Base-by-base conservation (phyloP, 169 alveolate species). In the Eimeria mitis region DNA sequence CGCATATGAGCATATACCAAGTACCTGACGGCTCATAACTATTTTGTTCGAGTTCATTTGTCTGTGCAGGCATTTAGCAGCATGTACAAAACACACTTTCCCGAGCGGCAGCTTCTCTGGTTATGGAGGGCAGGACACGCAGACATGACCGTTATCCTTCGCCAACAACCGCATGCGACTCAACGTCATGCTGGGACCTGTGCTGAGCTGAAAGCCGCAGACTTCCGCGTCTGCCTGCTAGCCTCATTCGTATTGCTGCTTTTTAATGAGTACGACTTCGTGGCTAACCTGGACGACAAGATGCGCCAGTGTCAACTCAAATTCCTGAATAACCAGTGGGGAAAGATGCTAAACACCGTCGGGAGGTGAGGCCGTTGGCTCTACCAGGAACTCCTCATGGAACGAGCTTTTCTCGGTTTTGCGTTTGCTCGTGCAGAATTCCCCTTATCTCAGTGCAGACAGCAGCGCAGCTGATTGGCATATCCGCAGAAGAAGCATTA, bases 91-190 rank as follows among this genome's bases (percentile, higher is more conserved):
- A 56, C 94, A 14, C 94, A 87, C 31, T 87, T 87, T 16, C 94
- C 94, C 5, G 94, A 87, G 63, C 61, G 94, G 63, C 71, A 87
- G 83, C 94, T 87, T 42, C 44, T 25, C 21, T 87, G 94, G 94
- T 83, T 87, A 61, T 87, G 94, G 94, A 59, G 37, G 65, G 94
- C 94, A 1, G 94, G 94, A 7, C 83, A 87, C 54, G 94, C 94
- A 65, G 78, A 65, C 65, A 87, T 87, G 94, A 42, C 94, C 19
- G 65, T 87, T 49, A 21, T 47, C 16, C 59, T 87, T 52, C 83
- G 40, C 37, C 83, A 87, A 28, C 83, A 44, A 11, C 68, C 40
- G 68, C 52, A 63, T 21, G 49, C 40, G 37, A 56, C 49, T 49
- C 44, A 42, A 49, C 21, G 8, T 11, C 40, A 11, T 21, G 65